Conservation (phyloP, 176 grass and related monocot genomes). For the Eleusine coracana region DNA sequence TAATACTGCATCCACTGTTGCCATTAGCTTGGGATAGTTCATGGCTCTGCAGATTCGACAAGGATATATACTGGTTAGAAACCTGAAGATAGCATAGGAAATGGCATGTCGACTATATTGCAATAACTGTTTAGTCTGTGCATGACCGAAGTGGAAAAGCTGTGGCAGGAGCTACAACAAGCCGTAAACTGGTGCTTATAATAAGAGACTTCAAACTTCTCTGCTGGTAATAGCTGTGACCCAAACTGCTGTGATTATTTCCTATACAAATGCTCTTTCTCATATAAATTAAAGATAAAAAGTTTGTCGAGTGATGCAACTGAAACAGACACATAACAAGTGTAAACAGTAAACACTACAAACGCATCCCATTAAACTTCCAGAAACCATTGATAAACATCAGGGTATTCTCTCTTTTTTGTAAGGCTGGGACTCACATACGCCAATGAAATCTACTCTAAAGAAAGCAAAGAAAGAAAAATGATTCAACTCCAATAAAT, state of each 20-base stretch:
- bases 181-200: background rate
- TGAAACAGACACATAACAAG: constrained; percentile 6
- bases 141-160: background rate
- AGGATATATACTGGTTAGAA: constrained; percentile 29
- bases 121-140: background rate
- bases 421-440: background rate
- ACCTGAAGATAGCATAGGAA: constrained; percentile 14
- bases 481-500: constrained; percentile 26
- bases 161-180: constrained; percentile 13
- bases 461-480: constrained; percentile 3
- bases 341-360: background rate
- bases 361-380: background rate
- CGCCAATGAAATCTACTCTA: constrained; percentile 20
- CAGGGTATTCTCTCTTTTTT: background rate
- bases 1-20: constrained; percentile 27
- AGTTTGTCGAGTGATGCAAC: constrained; percentile 3
- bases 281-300: constrained; percentile 20
- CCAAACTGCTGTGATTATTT: background rate
- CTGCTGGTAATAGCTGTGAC: background rate
- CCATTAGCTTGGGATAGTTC: constrained; percentile 53
- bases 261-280: constrained; percentile 2
- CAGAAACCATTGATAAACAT: background rate
- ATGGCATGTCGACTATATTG: constrained; percentile 27
- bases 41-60: constrained; percentile 51
- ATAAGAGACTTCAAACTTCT: background rate